Evolutionary conservation across 2,329 filamentous ascomycete genomes (phyloP).

Genomic region (Huntiella savannae): DNA sequence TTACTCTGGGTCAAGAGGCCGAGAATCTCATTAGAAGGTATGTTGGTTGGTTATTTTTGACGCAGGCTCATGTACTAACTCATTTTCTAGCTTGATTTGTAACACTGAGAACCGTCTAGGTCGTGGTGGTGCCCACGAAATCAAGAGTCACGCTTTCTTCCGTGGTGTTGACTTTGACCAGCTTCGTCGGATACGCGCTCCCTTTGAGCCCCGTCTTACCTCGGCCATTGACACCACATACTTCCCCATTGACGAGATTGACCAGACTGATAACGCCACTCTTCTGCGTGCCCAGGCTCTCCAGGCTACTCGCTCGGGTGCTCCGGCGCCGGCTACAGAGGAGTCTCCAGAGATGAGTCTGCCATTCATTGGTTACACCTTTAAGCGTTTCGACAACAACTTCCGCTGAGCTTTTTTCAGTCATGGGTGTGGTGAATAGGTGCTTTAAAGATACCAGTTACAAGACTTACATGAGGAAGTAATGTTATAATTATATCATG

Average conservation of each 20-base stretch:
- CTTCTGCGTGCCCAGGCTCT: slow-evolving; percentile 68
- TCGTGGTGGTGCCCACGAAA: slow-evolving; percentile 68
- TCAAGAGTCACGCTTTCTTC: slow-evolving; percentile 92
- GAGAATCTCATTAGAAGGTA: slow-evolving; percentile 87
- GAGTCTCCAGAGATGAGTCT: slow-evolving; percentile 73
- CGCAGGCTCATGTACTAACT: slow-evolving; percentile 11
- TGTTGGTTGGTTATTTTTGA: slow-evolving; percentile 16
- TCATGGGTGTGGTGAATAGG: background rate
- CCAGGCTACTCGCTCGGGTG: slow-evolving; percentile 35
- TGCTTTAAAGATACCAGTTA: too few relatives aligned
- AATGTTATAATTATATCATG: too few relatives aligned
- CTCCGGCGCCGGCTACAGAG: slow-evolving; percentile 25
- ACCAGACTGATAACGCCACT: slow-evolving; percentile 85
- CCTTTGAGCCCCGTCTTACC: slow-evolving; percentile 83
- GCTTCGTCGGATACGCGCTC: slow-evolving; percentile 77
- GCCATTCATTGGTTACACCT: slow-evolving; percentile 83
- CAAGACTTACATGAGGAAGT: too few relatives aligned
- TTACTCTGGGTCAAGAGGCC: slow-evolving; percentile 69
- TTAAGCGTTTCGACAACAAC: slow-evolving; percentile 81
- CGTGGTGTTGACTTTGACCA: slow-evolving; percentile 88
- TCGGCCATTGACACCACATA: slow-evolving; percentile 94
- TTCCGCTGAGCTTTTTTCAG: slow-evolving; percentile 28
- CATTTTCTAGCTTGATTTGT: slow-evolving; percentile 55
- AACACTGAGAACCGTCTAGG: slow-evolving; percentile 86
- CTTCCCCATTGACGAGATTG: slow-evolving; percentile 97